Conservation (phyloP, 2,329 filamentous ascomycete species). For the Microcera coccophila region DNA sequence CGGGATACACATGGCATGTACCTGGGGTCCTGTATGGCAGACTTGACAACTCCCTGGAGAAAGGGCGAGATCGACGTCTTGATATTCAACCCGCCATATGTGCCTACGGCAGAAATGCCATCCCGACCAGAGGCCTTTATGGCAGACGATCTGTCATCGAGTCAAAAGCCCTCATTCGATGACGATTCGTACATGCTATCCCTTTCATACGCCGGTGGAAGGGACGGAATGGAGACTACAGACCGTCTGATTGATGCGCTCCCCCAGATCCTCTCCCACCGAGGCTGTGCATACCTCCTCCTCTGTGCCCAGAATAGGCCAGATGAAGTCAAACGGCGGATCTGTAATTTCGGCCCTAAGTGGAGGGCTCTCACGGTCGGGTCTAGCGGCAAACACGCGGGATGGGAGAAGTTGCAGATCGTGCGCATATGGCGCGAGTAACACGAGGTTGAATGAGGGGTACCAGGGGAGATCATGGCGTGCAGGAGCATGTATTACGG, state of each 20-base stretch:
- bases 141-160: constrained; percentile 23
- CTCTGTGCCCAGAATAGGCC: constrained; percentile 90
- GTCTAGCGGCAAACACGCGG: constrained; percentile 78
- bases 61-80: constrained; percentile 67
- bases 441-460: constrained; percentile 2
- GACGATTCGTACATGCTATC: constrained; percentile 79
- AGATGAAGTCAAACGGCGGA: constrained; percentile 61
- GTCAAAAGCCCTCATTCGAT: constrained; percentile 55
- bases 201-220: constrained; percentile 83
- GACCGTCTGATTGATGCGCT: constrained; percentile 70
- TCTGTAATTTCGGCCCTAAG: constrained; percentile 46
- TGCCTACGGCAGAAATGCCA: constrained; percentile 77
- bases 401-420: constrained; percentile 92
- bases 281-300: constrained; percentile 83
- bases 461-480: constrained; percentile 6
- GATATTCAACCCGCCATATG: constrained; percentile 96
- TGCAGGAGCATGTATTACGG: constrained; percentile 29
- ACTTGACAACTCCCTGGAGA: constrained; percentile 63
- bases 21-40: constrained; percentile 64
- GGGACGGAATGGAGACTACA: constrained; percentile 91
- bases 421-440: constrained; percentile 72
- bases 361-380: constrained; percentile 80
- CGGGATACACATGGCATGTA: constrained; percentile 46
- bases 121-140: constrained; percentile 36
- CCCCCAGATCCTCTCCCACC: constrained; percentile 56